phyloP scores from a whole-genome alignment of 2,329 filamentous ascomycete species.

The Colletotrichum theobromicola region DNA sequence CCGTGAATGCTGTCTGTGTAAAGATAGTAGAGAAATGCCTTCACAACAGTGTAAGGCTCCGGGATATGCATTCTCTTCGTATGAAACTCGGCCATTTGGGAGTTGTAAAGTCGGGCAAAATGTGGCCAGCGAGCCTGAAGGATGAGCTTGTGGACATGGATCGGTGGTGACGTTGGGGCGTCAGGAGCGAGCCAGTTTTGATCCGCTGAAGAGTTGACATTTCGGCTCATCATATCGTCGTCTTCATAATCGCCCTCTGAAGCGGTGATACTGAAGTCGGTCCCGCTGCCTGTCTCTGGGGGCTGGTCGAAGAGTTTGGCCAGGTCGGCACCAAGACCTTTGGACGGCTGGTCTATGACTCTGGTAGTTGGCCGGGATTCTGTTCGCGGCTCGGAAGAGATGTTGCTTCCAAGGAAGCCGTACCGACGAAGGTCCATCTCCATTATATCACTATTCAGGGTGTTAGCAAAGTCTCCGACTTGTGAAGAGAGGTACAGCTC shows the following conservation, averaged over 20 bases:
- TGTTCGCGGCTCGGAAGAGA: slow-evolving; percentile 58
- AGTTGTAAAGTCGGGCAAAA: slow-evolving; percentile 87
- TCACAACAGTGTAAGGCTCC: slow-evolving; percentile 92
- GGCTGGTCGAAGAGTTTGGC: slow-evolving; percentile 86
- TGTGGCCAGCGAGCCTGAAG: slow-evolving; percentile 96
- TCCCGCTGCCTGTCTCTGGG: slow-evolving; percentile 83
- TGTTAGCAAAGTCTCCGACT: background rate
- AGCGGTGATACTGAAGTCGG: slow-evolving; percentile 91
- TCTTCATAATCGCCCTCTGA: slow-evolving; percentile 78
- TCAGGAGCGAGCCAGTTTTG: slow-evolving; percentile 66
- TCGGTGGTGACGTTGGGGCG: slow-evolving; percentile 76
- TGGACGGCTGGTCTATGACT: slow-evolving; percentile 59
- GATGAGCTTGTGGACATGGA: slow-evolving; percentile 94
- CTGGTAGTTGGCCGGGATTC: slow-evolving; percentile 57
- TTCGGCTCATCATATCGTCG: slow-evolving; percentile 63
- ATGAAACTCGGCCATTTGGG: slow-evolving; percentile 97
- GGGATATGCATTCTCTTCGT: slow-evolving; percentile 98
- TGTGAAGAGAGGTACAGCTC: background rate
- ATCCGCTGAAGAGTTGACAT: slow-evolving; percentile 45
- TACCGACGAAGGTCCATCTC: slow-evolving; percentile 92
- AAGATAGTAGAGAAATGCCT: slow-evolving; percentile 93
- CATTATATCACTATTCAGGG: slow-evolving; percentile 73
- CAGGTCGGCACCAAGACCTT: slow-evolving; percentile 82
- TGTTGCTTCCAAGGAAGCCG: slow-evolving; percentile 84
- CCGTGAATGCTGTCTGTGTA: slow-evolving; percentile 90